Percentiles rank a stretch among this genome's conserved stretches.
Evolutionary conservation across 257 asterid genomes (phyloP).

Genomic region (Verbena officinalis): DNA sequence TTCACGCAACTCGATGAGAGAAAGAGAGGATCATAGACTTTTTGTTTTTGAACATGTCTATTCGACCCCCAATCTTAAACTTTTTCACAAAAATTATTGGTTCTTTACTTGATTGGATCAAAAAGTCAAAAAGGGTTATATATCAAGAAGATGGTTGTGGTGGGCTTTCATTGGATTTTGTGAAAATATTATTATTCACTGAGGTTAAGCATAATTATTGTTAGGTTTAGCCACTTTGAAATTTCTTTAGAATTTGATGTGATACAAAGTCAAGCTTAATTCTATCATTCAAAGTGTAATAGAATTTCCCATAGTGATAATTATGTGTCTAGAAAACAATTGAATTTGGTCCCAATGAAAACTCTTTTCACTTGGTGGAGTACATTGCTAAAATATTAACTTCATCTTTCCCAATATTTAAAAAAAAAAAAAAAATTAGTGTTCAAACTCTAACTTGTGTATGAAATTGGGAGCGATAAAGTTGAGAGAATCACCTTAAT

Average conservation of each 20-base stretch:
- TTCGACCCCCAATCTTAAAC: not conserved
- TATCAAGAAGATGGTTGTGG: constrained; percentile 14
- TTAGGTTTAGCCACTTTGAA: constrained; percentile 23
- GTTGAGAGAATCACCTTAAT: too few relatives aligned
- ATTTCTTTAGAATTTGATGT: not conserved
- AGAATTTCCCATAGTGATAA: not conserved
- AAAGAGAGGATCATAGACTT: constrained; percentile 12
- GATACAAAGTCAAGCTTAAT: not conserved
- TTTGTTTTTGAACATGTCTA: constrained; percentile 24
- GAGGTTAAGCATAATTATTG: not conserved
- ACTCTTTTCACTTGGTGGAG: too few relatives aligned
- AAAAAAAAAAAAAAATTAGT: too few relatives aligned
- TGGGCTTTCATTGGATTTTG: constrained; percentile 31
- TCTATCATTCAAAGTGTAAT: not conserved
- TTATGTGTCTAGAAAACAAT: not conserved
- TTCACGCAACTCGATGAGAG: constrained; percentile 27
- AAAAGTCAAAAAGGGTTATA: constrained; percentile 35
- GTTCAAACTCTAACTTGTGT: too few relatives aligned
- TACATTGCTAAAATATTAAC: too few relatives aligned
- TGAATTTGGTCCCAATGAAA: too few relatives aligned
- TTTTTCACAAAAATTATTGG: constrained; percentile 18
- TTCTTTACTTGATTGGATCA: constrained; percentile 31
- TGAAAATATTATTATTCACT: not conserved
- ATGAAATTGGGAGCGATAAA: too few relatives aligned
- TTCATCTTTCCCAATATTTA: too few relatives aligned